Base-by-base conservation (phyloP, 2,329 filamentous ascomycete species). In the Knufia petricola region DNA sequence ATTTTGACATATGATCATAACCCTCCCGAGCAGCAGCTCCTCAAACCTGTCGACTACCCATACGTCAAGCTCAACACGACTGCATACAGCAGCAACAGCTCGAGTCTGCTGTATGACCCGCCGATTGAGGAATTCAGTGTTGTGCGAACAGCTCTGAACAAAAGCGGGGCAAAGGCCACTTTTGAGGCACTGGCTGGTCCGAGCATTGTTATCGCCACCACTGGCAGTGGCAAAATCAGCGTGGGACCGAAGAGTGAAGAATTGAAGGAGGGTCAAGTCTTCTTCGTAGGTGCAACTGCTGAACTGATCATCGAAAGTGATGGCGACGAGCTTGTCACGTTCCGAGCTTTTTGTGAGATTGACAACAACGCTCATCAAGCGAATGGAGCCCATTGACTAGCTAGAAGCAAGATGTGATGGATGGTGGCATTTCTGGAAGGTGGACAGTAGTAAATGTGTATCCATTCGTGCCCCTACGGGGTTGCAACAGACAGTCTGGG, bases 111-210 rank as follows among this genome's bases (percentile, higher is more conserved):
- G 13, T 98, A 98, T 66, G 86, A 98, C 62, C 92, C 92, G 0
- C 92, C 92, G 0, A 98, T 98, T 55, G 87, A 95, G 46, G 92
- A 98, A 64, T 98, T 98, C 66, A 84, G 82, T 56, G 90, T 98
- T 13, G 79, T 95, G 40, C 82, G 87, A 60, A 84, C 85, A 0
- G 78, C 84, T 9, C 72, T 98, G 30, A 84, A 82, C 56, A 72
- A 69, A 37, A 66, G 74, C 0, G 84, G 81, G 2, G 79, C 86
- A 24, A 95, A 94, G 68, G 87, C 81, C 0, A 95, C 86, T 0
- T 94, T 98, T 59, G 89, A 95, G 53, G 76, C 81, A 0, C 79
- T 98, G 42, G 80, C 84, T 4, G 92, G 92, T 0, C 92, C 92
- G 0, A 95, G 88, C 64, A 88, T 98, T 58, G 67, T 96, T 55